Evolutionary conservation across 345 rosid species (phyloP), one percentile per base, ranked within the genome.

Genomic region (Citrus maxima): DNA sequence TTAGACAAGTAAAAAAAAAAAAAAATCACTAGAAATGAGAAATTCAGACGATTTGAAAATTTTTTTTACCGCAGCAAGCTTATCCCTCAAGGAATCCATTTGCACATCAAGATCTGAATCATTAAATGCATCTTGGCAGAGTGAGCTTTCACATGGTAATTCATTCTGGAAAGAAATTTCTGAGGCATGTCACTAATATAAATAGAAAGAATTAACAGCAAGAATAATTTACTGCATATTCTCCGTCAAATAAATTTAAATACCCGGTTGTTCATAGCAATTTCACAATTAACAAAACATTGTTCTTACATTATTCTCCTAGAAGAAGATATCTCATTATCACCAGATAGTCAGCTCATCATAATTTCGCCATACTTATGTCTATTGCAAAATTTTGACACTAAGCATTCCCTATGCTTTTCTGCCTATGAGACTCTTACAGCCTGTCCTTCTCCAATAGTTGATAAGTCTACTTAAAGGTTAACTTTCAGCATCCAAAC

Each of bases 41-140:
- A 49, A 27, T 55, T 59, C 37, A 56, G 32, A 37, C n/a, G 19
- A 25, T 25, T 37, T 12, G 40, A 67, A 46, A 46, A 19, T 77
- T 73, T n/a, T 7, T 78, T 85, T 88, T 84, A 96, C 98, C 93
- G 64, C 28, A 66, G 70, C 46, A 83, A 96, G 93, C 80, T 88
- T 88, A 73, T 83, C 79, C 84, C 97, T 89, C 73, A 94, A 79
- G 62, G 87, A 88, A 79, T 87, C 89, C 88, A 96, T 76, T 67
- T 89, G 88, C 24, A 82, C 81, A 87, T 94, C 97, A 61, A 90
- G 86, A 74, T 85, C 89, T 24, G 73, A 84, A 51, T 91, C 92
- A 75, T 58, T 63, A 3, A 90, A 76, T 73, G 82, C 75, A 77
- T 87, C 88, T 80, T 82, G 80, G 51, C 76, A 73, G 34, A 21